Evolutionary conservation across 2,329 filamentous ascomycete genomes (phyloP).

Genomic region (Aspergillus fumigatiaffinis): DNA sequence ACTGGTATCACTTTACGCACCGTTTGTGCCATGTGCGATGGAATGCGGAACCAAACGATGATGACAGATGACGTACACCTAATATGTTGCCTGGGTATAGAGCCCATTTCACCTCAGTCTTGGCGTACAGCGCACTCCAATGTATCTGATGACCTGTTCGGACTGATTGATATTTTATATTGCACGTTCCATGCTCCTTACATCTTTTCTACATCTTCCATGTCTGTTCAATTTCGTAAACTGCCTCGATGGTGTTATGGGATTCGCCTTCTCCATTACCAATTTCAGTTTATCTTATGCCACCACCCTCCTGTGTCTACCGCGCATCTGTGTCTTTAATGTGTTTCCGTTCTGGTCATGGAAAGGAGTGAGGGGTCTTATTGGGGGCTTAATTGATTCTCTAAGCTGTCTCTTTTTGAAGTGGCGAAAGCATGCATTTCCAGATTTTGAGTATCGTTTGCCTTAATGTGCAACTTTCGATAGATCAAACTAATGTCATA

Average conservation of each 20-base stretch:
- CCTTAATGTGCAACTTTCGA: neutral
- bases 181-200: conserved; percentile 41
- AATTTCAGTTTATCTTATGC: conserved; percentile 8
- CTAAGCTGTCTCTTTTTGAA: conserved; percentile 8
- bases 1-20: conserved; percentile 1
- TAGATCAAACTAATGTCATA: neutral
- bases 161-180: conserved; percentile 22
- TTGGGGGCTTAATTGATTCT: conserved; percentile 15
- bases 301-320: conserved; percentile 3
- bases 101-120: conserved; percentile 25
- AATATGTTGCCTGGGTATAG: conserved; percentile 23
- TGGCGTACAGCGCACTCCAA: conserved; percentile 27
- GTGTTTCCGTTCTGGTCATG: conserved; percentile 13
- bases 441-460: neutral
- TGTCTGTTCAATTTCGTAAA: conserved; percentile 8
- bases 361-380: conserved; percentile 20
- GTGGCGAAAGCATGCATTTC: conserved; percentile 7
- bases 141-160: conserved; percentile 25
- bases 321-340: conserved; percentile 1
- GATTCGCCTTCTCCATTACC: conserved; percentile 8
- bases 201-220: conserved; percentile 9
- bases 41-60: conserved; percentile 29
- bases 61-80: conserved; percentile 35
- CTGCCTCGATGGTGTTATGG: conserved; percentile 19
- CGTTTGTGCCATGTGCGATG: conserved; percentile 23